phyloP scores from a whole-genome alignment of 352 stramenopile species.

The Aphanomyces cochlioides region DNA sequence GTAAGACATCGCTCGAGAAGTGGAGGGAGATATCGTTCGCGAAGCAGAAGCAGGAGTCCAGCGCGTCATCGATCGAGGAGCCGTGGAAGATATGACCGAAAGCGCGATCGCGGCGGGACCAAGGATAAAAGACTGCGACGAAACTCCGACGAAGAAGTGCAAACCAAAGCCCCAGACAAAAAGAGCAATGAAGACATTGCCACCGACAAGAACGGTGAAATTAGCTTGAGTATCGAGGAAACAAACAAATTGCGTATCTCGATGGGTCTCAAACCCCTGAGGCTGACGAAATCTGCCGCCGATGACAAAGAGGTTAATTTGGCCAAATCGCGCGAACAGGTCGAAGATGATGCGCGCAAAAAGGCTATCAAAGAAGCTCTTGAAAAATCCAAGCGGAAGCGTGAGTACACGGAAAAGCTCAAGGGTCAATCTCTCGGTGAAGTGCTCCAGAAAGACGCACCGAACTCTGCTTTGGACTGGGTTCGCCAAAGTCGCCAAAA shows the following conservation, averaged over 20 bases:
- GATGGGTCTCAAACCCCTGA: conserved; percentile 72
- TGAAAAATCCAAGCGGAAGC: conserved; percentile 57
- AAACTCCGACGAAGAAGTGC: conserved; percentile 19
- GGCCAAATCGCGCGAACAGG: conserved; percentile 55
- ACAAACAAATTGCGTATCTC: conserved; percentile 69
- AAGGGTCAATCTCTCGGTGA: conserved; percentile 70
- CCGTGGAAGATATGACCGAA: conserved; percentile 17
- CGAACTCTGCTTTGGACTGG: conserved; percentile 56
- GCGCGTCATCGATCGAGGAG: conserved; percentile 9
- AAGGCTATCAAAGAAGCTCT: conserved; percentile 52
- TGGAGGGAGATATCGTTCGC: neutral
- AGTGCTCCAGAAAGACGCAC: conserved; percentile 44
- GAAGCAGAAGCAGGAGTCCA: conserved; percentile 14
- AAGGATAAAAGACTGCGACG: neutral
- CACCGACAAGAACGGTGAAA: conserved; percentile 71
- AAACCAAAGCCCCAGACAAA: neutral
- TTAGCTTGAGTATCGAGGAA: conserved; percentile 78
- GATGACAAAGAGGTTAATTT: conserved; percentile 57
- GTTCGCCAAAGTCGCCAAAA: conserved; percentile 53
- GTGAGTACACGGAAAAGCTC: conserved; percentile 70
- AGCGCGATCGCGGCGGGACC: neutral
- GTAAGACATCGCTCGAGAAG: conserved; percentile 11
- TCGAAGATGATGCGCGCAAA: conserved; percentile 50
- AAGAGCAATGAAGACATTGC: conserved; percentile 15
- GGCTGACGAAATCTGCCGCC: conserved; percentile 39